A percentile compares a stretch with the other conserved stretches of the same genome.
Conservation (phyloP, 2,329 filamentous ascomycete genomes). For the Penicillium nordicum region DNA sequence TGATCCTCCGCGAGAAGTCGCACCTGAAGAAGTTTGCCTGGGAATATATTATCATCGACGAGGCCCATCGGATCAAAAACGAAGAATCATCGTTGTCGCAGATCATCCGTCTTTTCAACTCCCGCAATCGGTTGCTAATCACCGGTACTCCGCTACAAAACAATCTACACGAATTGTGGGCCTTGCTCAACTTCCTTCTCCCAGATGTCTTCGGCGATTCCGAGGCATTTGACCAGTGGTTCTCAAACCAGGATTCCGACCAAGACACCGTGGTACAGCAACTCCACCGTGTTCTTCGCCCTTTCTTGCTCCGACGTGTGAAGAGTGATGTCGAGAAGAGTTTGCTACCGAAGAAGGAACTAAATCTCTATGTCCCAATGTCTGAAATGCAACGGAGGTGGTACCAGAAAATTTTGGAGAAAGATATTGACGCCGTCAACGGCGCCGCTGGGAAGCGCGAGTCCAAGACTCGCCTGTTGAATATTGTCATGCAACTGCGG, state of each 20-base stretch:
- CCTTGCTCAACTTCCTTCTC: constrained; percentile 92
- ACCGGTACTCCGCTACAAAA: constrained; percentile 97
- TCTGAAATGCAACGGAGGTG: constrained; percentile 98
- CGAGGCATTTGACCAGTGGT: constrained; percentile 97
- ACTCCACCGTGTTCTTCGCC: constrained; percentile 84
- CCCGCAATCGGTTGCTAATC: constrained; percentile 88
- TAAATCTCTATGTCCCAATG: constrained; percentile 97
- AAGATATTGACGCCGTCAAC: constrained; percentile 98
- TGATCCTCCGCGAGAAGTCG: constrained; percentile 92
- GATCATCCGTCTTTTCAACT: constrained; percentile 94
- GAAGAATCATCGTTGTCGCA: constrained; percentile 96
- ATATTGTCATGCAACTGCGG: constrained; percentile 98
- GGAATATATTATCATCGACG: constrained; percentile 99
- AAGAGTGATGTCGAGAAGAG: constrained; percentile 99
- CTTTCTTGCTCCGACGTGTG: constrained; percentile 91
- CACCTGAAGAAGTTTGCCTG: constrained; percentile 97
- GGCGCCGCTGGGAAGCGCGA: constrained; percentile 94
- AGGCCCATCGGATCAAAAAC: constrained; percentile 98
- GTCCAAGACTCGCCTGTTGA: constrained; percentile 92
- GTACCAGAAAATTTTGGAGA: constrained; percentile 98
- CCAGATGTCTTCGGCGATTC: constrained; percentile 97
- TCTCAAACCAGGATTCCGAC: constrained; percentile 82
- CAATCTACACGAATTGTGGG: constrained; percentile 97
- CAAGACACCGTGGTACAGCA: constrained; percentile 96
- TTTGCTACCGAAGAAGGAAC: constrained; percentile 90